Conservation (phyloP, 371 early-diverging fungal genomes). For the Mucor sp. region DNA sequence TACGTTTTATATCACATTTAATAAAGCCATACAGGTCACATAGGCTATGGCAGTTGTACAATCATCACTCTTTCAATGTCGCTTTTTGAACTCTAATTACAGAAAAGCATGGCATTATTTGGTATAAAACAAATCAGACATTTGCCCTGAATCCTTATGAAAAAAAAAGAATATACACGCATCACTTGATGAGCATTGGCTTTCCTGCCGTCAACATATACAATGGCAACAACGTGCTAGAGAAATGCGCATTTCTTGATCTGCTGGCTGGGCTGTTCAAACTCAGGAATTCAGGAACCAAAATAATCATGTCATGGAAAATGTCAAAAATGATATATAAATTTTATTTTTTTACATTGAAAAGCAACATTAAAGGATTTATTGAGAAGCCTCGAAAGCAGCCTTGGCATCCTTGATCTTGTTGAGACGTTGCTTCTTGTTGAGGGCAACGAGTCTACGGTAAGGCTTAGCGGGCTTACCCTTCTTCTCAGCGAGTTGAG, state of each 20-base stretch:
- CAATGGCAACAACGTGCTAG: too few species aligned
- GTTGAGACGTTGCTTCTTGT: slow-evolving; percentile 89
- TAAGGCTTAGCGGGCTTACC: slow-evolving; percentile 57
- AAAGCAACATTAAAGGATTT: slow-evolving; percentile 7
- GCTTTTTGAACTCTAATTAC: background rate
- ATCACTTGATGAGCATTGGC: too few species aligned
- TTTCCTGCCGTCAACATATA: too few species aligned
- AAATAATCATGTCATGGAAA: background rate
- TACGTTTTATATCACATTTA: background rate
- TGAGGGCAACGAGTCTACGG: slow-evolving; percentile 74
- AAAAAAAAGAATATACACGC: background rate
- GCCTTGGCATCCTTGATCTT: slow-evolving; percentile 92
- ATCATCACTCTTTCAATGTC: background rate
- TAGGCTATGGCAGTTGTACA: background rate
- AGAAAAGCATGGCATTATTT: background rate
- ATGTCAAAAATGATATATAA: slow-evolving; percentile 1
- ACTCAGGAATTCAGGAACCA: background rate
- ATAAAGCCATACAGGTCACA: background rate
- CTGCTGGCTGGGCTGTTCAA: background rate
- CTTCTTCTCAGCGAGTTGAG: slow-evolving; percentile 76
- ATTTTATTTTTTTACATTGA: background rate
- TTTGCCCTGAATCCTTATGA: background rate
- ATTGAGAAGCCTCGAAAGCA: slow-evolving; percentile 56
- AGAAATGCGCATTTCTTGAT: background rate
- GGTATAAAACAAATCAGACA: background rate